Base-by-base conservation (phyloP, 331 rosid species). In the Acacia concinna region DNA sequence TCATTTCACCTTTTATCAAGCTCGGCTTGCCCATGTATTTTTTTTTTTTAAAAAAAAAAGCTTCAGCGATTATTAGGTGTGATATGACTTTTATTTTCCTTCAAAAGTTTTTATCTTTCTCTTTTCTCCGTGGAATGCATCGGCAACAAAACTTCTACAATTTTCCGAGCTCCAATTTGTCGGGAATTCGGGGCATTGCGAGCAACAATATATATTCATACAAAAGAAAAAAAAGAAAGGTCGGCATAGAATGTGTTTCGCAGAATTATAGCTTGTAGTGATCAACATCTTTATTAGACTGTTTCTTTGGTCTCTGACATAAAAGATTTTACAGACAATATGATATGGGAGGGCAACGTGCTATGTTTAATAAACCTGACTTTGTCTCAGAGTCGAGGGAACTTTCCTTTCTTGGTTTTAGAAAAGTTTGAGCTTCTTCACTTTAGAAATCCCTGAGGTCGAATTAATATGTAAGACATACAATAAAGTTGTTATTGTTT, bases 141-240 rank as follows among this genome's bases (percentile, higher is more conserved):
- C 72, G 54, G 30, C 12, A 56, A 73, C 12, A 56, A 73, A 41
- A 44, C 63, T 64, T 43, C 18, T 4, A 34, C 14, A 34, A n/a
- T 75, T 77, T 67, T 28, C 25, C 65, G 30, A 66, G 80, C 79
- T 78, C 21, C 35, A 59, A 8, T 76, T 75, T 43, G 28, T 59
- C 37, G 41, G 27, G n/a, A 37, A 75, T 82, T 64, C 47, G 77
- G 27, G 34, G 63, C 64, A 35, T 73, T 77, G 5, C 32, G 21
- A 71, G 38, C 67, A 71, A 49, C 60, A 5, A 27, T 68, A 25
- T 8, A 2, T 1, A 52, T 21, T 2, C 4, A 52, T 1, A n/a
- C 28, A n/a, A 49, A 0, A 11, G 11, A 40, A 12, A 41, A 40
- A 10, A 40, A 56, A 9, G 3, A 9, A 56, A 54, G 46, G 38